Percentiles rank a stretch among this genome's conserved stretches.
phyloP scores from a whole-genome alignment of 495 filamentous ascomycete species.

The Parathielavia hyrcaniae region DNA sequence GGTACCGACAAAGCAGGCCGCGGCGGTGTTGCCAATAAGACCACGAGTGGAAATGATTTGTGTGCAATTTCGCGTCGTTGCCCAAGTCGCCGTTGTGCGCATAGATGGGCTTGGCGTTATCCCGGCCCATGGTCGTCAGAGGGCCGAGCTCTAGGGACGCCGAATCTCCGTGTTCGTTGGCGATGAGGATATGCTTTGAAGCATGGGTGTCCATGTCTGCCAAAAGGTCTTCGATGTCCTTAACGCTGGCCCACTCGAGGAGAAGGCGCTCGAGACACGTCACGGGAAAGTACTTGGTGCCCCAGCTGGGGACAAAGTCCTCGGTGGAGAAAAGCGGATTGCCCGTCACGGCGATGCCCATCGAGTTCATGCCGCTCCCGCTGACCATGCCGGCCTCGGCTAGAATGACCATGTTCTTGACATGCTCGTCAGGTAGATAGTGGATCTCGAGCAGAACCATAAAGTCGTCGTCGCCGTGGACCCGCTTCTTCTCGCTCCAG shows the following conservation, averaged over 20 bases:
- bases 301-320: background rate
- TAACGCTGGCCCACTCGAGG: background rate
- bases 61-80: background rate
- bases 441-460: constrained; percentile 29
- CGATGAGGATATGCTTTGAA: constrained; percentile 1
- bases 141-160: background rate
- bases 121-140: too few species aligned
- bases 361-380: constrained; percentile 28
- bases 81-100: background rate
- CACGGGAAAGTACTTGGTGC: background rate
- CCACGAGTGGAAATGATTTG: constrained; percentile 8
- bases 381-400: constrained; percentile 30
- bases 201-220: background rate
- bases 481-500: constrained; percentile 7
- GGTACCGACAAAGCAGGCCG: background rate
- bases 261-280: background rate
- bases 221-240: too few species aligned
- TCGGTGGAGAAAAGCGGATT: constrained; percentile 22
- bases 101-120: background rate
- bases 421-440: constrained; percentile 16
- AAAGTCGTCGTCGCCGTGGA: constrained; percentile 13
- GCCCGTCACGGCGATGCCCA: constrained; percentile 21
- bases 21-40: background rate
- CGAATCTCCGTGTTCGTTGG: background rate
- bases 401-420: constrained; percentile 26